Base-by-base conservation (phyloP, 192 early-diverging fungal genomes). In the Hyaloraphidium curvatum region DNA sequence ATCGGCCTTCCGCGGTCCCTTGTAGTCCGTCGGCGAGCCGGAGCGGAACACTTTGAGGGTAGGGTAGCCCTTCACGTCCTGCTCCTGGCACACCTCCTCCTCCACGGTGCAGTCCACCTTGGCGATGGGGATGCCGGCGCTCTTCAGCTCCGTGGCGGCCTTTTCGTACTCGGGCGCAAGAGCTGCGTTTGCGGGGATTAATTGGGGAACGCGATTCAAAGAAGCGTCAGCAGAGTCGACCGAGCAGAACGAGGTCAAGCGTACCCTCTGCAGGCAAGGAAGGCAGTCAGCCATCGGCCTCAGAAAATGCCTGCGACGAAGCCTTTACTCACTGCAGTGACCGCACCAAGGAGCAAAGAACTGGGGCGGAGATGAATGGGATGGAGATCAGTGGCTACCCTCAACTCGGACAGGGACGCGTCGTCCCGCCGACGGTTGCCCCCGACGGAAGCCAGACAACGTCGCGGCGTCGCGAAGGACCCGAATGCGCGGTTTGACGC, bases 311-410 rank as follows among this genome's bases (percentile, higher is more conserved):
- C 9, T 41, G 28, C 13, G 30, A 52, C 43, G 31, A 37, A 30
- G 51, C 75, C 71, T 75, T 95, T 88, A n/a, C n/a, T n/a, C n/a
- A n/a, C n/a, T n/a, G 72, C 93, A 97, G 77, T 97, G 86, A 52
- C 90, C 87, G 68, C 93, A 97, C 92, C 89, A 97, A 28, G 91
- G 93, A 29, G 93, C 91, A 66, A 78, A 96, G 70, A 96, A 96
- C 68, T 55, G 28, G 37, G 22, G 1, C 2, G 13, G 28, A 41
- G 28, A 25, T 3, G 30, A 53, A 40, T 40, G 22, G 33, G 7
- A 29, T 51, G 26, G 19, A 2, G 23, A 27, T 52, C 2, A 2
- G 31, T 52, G n/a, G 2, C 17, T 2, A 21, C n/a, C 23, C n/a
- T 11, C n/a, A 7, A 37, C 3, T 52, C 2, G n/a, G 2, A 1